A percentile compares a stretch with the other conserved stretches of the same genome.
Evolutionary conservation across 2,329 filamentous ascomycete species (phyloP).

Genomic region (Sarocladiaceae sp.): DNA sequence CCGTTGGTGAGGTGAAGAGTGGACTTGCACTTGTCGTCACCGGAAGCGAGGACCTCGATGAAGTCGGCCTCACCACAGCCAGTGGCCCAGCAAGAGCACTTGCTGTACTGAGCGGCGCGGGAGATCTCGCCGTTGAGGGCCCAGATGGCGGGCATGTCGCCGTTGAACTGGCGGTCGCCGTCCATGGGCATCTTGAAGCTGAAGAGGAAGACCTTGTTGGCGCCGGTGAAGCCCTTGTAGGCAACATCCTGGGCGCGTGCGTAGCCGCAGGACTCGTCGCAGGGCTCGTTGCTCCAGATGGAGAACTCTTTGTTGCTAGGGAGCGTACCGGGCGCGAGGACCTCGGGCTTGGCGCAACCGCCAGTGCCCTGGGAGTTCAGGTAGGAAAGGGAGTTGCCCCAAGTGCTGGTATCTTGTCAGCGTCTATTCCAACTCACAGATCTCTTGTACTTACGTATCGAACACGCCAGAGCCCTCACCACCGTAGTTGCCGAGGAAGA

Average conservation of each 20-base stretch:
- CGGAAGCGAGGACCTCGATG: conserved; percentile 64
- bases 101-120: conserved; percentile 64
- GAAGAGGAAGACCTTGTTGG: conserved; percentile 68
- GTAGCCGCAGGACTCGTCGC: conserved; percentile 39
- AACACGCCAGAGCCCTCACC: conserved; percentile 37
- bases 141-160: conserved; percentile 73
- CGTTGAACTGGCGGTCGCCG: conserved; percentile 46
- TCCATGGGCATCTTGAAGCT: conserved; percentile 69
- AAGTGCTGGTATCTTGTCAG: conserved; percentile 12
- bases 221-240: conserved; percentile 64
- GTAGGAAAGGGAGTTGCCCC: conserved; percentile 17
- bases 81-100: conserved; percentile 68
- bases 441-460: conserved; percentile 32
- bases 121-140: conserved; percentile 70
- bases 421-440: neutral
- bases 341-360: conserved; percentile 32
- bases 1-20: conserved; percentile 63
- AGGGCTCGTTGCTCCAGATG: conserved; percentile 41
- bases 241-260: conserved; percentile 38
- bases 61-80: conserved; percentile 73
- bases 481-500: conserved; percentile 46
- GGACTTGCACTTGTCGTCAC: conserved; percentile 63
- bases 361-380: conserved; percentile 36
- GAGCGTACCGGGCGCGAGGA: conserved; percentile 34
- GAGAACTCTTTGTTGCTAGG: conserved; percentile 41